Percentiles rank a stretch among this genome's conserved stretches.
These are phyloP conservation scores for Zea luxurians DNA, from an alignment of 176 grass and related monocot species.

Conservation along the genomic window DNA sequence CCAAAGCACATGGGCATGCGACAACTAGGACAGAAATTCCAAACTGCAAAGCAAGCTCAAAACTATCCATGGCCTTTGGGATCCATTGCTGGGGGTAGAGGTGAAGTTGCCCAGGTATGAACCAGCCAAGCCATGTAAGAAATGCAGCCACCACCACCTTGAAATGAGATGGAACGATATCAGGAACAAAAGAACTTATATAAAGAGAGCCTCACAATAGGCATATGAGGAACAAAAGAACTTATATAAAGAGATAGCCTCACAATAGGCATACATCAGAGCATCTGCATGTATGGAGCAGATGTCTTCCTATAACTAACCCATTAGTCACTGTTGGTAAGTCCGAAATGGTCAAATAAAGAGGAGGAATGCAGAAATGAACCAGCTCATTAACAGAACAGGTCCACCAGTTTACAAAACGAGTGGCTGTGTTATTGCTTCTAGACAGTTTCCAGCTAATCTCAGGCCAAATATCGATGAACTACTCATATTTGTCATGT, in stretches of 20 bases:
- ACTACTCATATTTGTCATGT: constrained; percentile 11
- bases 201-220: neutral
- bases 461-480: neutral
- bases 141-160: constrained; percentile 81
- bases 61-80: constrained; percentile 88
- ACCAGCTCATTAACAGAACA: constrained; percentile 10
- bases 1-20: constrained; percentile 92
- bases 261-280: constrained; percentile 4
- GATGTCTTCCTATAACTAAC: constrained; percentile 13
- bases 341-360: neutral
- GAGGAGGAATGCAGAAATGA: neutral
- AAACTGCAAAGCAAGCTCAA: constrained; percentile 98
- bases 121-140: constrained; percentile 94
- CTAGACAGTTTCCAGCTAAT: constrained; percentile 28
- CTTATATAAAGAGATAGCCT: neutral
- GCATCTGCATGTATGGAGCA: constrained; percentile 29
- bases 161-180: constrained; percentile 36
- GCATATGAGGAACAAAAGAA: constrained; percentile 2
- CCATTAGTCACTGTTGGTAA: neutral
- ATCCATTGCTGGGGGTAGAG: constrained; percentile 78
- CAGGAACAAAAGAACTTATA: neutral
- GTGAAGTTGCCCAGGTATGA: constrained; percentile 65
- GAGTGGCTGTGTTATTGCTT: neutral
- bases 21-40: constrained; percentile 95
- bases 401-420: constrained; percentile 1